Conservation (phyloP, 306 rosid species). For the Bauhinia variegata region DNA sequence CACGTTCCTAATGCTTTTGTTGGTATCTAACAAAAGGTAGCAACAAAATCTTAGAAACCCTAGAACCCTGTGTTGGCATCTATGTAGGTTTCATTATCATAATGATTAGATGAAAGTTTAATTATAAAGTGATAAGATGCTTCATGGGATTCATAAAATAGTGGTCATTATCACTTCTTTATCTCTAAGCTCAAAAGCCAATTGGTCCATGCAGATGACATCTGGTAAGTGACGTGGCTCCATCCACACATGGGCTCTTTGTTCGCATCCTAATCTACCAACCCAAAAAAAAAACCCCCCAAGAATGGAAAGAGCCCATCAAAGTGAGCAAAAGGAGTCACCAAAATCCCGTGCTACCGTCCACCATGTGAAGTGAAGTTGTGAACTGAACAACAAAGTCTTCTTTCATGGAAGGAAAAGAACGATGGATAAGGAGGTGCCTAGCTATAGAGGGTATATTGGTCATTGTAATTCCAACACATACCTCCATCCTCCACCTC, state of each 20-base stretch:
- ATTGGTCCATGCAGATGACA: conserved; percentile 34
- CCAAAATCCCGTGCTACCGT: conserved; percentile 45
- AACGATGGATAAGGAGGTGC: neutral
- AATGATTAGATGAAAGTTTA: conserved; percentile 23
- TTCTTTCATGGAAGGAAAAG: neutral
- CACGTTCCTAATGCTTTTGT: no score
- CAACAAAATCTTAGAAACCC: neutral
- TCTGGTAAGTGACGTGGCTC: conserved; percentile 6
- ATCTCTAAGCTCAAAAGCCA: conserved; percentile 16
- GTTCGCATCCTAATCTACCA: conserved; percentile 3
- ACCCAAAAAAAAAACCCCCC: conserved; percentile 5
- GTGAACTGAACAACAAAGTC: conserved; percentile 1
- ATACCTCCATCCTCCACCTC: neutral
- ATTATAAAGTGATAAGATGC: conserved; percentile 29
- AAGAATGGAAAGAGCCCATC: conserved; percentile 25
- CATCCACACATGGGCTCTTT: conserved; percentile 35
- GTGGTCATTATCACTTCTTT: conserved; percentile 39
- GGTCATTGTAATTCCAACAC: conserved; percentile 20
- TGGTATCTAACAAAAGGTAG: no score
- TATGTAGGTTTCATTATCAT: conserved; percentile 8
- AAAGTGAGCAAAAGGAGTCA: conserved; percentile 31
- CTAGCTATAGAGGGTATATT: conserved; percentile 6
- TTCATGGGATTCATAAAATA: conserved; percentile 27
- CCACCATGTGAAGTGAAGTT: conserved; percentile 45
- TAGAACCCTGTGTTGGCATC: neutral